Percentiles rank a stretch among this genome's conserved stretches.
phyloP scores from a whole-genome alignment of 257 asterid species.

The Mitragyna speciosa region DNA sequence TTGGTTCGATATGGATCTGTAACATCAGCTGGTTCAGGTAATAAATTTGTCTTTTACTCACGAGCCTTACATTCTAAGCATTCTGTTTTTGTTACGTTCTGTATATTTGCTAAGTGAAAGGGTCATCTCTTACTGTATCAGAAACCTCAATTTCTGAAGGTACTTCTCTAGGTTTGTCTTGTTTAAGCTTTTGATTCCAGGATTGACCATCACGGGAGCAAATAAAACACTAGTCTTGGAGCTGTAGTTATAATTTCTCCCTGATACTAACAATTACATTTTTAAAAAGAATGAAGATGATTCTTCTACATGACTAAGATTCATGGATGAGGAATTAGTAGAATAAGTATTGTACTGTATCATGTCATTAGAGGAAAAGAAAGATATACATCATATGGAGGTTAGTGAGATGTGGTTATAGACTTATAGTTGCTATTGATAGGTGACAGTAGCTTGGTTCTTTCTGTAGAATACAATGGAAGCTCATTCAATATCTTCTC shows the following conservation, averaged over 20 bases:
- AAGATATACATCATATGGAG: too few relatives aligned
- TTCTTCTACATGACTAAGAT: too few relatives aligned
- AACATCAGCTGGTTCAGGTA: slow-evolving; percentile 73
- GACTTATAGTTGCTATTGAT: neutral
- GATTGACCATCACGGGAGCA: neutral
- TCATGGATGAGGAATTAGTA: too few relatives aligned
- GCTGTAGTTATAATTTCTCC: too few relatives aligned
- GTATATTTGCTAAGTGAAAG: neutral
- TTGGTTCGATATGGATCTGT: slow-evolving; percentile 68
- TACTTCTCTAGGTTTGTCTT: neutral
- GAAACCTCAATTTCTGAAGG: neutral
- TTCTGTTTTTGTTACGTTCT: neutral
- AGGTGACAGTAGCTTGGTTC: neutral
- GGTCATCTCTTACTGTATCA: neutral
- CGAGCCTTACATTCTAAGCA: neutral
- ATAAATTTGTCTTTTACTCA: neutral
- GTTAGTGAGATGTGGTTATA: neutral
- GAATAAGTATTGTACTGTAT: too few relatives aligned
- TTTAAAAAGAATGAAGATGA: too few relatives aligned
- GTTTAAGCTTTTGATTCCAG: neutral
- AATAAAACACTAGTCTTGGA: neutral
- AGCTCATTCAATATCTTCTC: neutral
- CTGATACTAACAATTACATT: too few relatives aligned
- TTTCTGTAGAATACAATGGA: neutral
- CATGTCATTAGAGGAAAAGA: neutral